A percentile compares a stretch with the other conserved stretches of the same genome.
Evolutionary conservation across 148 eudicot genomes (phyloP).

Genomic region (Amaranthus cruentus): DNA sequence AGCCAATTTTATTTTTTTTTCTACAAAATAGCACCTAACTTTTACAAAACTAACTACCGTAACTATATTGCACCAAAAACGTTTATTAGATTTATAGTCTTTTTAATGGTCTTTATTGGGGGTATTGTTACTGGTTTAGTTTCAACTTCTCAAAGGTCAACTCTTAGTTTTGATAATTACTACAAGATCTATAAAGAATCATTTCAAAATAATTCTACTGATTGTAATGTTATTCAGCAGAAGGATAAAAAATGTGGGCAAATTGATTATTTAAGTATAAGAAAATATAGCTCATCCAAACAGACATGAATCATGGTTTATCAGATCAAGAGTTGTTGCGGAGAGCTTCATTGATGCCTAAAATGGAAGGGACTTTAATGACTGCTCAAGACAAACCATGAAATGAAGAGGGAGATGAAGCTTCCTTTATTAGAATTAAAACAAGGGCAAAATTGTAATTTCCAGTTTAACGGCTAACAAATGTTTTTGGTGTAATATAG

Average conservation of each 20-base stretch:
- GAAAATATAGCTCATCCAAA: neutral
- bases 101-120: neutral
- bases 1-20: no score
- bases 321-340: conserved; percentile 4
- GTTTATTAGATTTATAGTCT: neutral
- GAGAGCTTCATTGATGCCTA: conserved; percentile 12
- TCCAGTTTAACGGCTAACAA: no score
- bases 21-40: no score
- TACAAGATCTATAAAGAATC: neutral
- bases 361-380: neutral
- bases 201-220: no score
- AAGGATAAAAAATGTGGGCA: neutral
- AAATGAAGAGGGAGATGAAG: no score
- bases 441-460: no score
- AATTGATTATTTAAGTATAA: neutral
- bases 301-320: neutral
- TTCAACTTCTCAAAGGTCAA: conserved; percentile 4
- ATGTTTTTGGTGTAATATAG: no score
- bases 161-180: conserved; percentile 3
- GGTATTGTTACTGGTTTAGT: conserved; percentile 6
- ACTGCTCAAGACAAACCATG: no score
- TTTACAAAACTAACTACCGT: no score
- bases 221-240: no score
- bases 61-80: no score
- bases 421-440: no score